These are phyloP conservation scores for Fusarium bulbicola DNA, from an alignment of 2,329 filamentous ascomycete genomes.

Conservation along the genomic window DNA sequence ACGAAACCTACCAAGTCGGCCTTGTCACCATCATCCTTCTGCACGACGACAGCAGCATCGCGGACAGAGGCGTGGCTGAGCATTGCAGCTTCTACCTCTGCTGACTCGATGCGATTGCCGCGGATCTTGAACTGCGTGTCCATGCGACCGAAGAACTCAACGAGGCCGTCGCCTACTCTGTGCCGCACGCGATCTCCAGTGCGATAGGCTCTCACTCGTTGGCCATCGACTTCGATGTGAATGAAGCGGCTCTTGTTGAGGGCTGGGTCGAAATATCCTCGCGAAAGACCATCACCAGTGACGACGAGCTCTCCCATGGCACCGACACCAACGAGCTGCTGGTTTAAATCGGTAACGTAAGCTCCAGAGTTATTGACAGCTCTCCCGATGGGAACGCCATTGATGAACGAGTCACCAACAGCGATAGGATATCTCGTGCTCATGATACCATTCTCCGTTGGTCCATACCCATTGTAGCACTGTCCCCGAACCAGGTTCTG, in stretches of 20 bases:
- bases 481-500: neutral
- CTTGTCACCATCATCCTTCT: neutral
- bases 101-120: neutral
- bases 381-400: constrained; percentile 37
- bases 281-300: constrained; percentile 30
- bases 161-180: constrained; percentile 16
- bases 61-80: neutral
- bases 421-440: constrained; percentile 24
- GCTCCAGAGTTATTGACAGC: constrained; percentile 36
- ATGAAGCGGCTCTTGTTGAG: constrained; percentile 29
- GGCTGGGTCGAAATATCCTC: constrained; percentile 21
- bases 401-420: neutral
- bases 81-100: neutral
- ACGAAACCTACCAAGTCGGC: neutral
- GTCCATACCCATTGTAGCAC: constrained; percentile 33
- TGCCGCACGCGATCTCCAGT: constrained; percentile 37
- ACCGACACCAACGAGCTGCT: constrained; percentile 29
- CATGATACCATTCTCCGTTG: constrained; percentile 35
- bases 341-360: constrained; percentile 25
- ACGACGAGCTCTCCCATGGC: constrained; percentile 41
- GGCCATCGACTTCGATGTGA: neutral
- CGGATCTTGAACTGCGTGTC: neutral
- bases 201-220: constrained; percentile 18
- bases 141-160: constrained; percentile 16
- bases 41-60: neutral